phyloP scores from a whole-genome alignment of 1,284 basidiomycete genomes.

The Cryptococcus sp. region DNA sequence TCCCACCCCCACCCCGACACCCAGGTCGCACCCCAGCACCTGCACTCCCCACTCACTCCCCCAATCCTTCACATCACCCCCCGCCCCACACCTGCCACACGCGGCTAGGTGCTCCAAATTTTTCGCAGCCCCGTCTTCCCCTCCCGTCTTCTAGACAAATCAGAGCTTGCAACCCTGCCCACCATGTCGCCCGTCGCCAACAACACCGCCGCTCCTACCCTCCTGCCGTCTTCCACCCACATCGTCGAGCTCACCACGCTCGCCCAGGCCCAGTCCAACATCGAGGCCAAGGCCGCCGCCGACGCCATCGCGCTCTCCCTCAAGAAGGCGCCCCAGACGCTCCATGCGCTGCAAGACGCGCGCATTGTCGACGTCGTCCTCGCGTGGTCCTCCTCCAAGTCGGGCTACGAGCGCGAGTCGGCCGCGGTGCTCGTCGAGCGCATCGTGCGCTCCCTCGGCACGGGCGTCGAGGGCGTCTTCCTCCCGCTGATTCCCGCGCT shows the following conservation, averaged over 20 bases:
- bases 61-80: neutral
- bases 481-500: constrained; percentile 73
- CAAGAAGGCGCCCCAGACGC: constrained; percentile 40
- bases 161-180: neutral
- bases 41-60: constrained; percentile 2
- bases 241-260: constrained; percentile 38
- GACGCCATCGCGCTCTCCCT: constrained; percentile 42
- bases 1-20: neutral
- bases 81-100: constrained; percentile 14
- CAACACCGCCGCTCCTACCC: constrained; percentile 25
- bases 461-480: constrained; percentile 76
- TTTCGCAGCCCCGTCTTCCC: constrained; percentile 1
- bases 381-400: constrained; percentile 76
- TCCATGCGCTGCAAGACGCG: constrained; percentile 41
- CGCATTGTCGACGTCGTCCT: constrained; percentile 63
- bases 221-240: constrained; percentile 41
- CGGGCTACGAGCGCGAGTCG: constrained; percentile 87
- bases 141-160: neutral
- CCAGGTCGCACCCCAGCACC: neutral
- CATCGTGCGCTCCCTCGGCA: constrained; percentile 66
- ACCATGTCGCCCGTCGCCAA: constrained; percentile 42
- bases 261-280: constrained; percentile 38
- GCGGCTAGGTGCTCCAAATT: constrained; percentile 13
- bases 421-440: constrained; percentile 82
- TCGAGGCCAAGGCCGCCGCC: constrained; percentile 48